Evolutionary conservation across 192 early-diverging fungal genomes (phyloP).

Genomic region (Chytriomyces sp.): DNA sequence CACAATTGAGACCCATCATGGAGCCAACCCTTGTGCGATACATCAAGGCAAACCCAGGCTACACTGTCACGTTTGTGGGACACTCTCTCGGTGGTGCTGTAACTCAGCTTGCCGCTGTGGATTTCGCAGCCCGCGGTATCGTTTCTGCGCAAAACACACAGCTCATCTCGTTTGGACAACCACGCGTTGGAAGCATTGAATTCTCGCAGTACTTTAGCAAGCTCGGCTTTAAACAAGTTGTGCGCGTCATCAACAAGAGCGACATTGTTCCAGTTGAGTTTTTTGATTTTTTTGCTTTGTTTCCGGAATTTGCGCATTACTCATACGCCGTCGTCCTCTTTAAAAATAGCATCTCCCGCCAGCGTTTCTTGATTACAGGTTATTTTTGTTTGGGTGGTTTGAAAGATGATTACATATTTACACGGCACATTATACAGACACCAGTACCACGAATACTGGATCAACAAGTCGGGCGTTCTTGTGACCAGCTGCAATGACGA

Average conservation of each 20-base stretch:
- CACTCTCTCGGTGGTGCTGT: slow-evolving; percentile 46
- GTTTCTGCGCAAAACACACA: background rate
- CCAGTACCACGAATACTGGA: slow-evolving; percentile 37
- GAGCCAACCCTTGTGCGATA: background rate
- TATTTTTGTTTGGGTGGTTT: no score
- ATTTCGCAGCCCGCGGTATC: slow-evolving; percentile 27
- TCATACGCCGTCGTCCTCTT: no score
- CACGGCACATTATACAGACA: slow-evolving; percentile 37
- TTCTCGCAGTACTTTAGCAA: slow-evolving; percentile 31
- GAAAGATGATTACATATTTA: slow-evolving; percentile 20
- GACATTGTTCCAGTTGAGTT: slow-evolving; percentile 28
- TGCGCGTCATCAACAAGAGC: slow-evolving; percentile 19
- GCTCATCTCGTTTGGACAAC: slow-evolving; percentile 41
- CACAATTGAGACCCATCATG: background rate
- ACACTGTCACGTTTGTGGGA: slow-evolving; percentile 34
- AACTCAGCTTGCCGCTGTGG: slow-evolving; percentile 32
- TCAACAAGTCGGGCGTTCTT: slow-evolving; percentile 21
- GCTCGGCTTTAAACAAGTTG: background rate
- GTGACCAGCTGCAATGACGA: slow-evolving; percentile 34
- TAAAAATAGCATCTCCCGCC: no score
- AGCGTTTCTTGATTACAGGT: background rate
- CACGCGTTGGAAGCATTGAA: slow-evolving; percentile 44
- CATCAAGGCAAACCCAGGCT: slow-evolving; percentile 9
- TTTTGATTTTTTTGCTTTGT: no score
- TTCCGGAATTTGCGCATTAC: no score